These are phyloP conservation scores for Neurospora sublineolata DNA, from an alignment of 495 filamentous ascomycete species.

Conservation along the genomic window DNA sequence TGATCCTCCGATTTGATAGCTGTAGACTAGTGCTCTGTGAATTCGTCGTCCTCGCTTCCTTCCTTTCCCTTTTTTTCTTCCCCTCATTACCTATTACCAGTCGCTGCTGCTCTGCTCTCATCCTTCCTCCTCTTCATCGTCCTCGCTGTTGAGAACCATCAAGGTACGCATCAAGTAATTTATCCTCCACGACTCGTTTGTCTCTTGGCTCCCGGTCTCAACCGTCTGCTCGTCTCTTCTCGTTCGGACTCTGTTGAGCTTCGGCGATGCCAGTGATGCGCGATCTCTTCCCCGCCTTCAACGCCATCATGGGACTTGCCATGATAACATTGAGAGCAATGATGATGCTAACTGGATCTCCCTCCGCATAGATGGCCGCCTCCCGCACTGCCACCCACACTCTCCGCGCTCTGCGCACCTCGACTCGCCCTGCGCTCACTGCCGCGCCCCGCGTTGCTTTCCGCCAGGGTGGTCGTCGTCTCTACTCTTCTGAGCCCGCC, in stretches of 20 bases:
- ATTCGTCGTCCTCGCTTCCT: constrained; percentile 1
- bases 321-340: background rate
- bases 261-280: background rate
- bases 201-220: constrained; percentile 12
- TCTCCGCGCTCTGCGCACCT: constrained; percentile 48
- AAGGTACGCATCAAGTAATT: background rate
- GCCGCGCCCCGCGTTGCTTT: constrained; percentile 46
- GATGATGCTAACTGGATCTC: constrained; percentile 1
- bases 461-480: constrained; percentile 55
- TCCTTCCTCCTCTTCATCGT: constrained; percentile 8
- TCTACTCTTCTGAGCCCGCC: constrained; percentile 62
- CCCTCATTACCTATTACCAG: background rate
- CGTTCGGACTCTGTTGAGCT: background rate
- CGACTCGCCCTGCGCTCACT: constrained; percentile 36
- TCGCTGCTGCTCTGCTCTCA: constrained; percentile 6
- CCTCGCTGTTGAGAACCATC: constrained; percentile 5
- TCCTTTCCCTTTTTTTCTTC: background rate
- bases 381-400: constrained; percentile 29
- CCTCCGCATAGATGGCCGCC: constrained; percentile 28
- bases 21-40: background rate
- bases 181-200: constrained; percentile 3
- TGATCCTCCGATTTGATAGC: background rate
- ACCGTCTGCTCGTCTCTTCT: background rate
- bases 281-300: constrained; percentile 25
- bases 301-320: background rate